phyloP scores from a whole-genome alignment of 169 alveolate genomes.

The Blepharisma undulans region DNA sequence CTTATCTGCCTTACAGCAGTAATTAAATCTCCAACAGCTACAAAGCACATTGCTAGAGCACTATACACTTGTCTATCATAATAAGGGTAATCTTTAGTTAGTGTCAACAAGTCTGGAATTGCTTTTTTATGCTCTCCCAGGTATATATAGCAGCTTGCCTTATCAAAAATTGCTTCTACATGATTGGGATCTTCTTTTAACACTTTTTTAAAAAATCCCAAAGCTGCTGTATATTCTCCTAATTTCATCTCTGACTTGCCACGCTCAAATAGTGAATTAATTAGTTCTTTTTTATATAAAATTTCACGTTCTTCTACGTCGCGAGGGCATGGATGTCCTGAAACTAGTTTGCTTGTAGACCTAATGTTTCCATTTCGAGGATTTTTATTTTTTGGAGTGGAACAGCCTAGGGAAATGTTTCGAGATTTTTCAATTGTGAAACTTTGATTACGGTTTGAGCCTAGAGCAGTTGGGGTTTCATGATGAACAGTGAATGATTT shows the following conservation, averaged over 20 bases:
- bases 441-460: constrained; percentile 14
- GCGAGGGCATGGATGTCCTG: background rate
- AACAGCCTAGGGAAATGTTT: background rate
- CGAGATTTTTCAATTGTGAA: constrained; percentile 30
- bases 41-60: constrained; percentile 58
- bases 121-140: constrained; percentile 49
- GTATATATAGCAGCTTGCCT: constrained; percentile 59
- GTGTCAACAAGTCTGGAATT: constrained; percentile 40
- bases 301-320: constrained; percentile 4
- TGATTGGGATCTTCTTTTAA: constrained; percentile 46
- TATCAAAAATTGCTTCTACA: constrained; percentile 55
- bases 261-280: background rate
- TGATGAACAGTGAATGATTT: constrained; percentile 31
- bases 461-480: background rate
- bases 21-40: constrained; percentile 43
- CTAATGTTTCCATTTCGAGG: background rate
- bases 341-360: background rate
- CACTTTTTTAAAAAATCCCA: constrained; percentile 64
- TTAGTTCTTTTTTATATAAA: background rate
- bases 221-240: constrained; percentile 49
- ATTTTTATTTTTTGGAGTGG: background rate
- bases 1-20: constrained; percentile 52
- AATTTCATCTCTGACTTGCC: constrained; percentile 30
- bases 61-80: constrained; percentile 50
- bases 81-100: constrained; percentile 49